These are phyloP conservation scores for Leccinum fibrillosum DNA, from an alignment of 768 basidiomycete genomes.

Conservation along the genomic window DNA sequence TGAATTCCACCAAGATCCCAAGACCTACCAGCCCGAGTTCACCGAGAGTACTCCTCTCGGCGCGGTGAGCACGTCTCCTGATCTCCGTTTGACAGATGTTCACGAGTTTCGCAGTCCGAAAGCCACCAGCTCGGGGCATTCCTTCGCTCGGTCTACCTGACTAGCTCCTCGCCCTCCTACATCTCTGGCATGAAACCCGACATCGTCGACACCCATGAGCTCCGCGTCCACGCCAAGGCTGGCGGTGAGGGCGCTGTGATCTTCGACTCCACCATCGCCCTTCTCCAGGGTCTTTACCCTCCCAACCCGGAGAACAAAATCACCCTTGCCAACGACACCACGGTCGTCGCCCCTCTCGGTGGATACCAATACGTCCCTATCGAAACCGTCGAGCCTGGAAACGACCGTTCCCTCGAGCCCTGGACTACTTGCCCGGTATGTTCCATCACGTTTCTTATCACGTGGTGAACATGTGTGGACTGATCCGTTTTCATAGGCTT, in stretches of 20 bases:
- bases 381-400: slow-evolving; percentile 82
- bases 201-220: slow-evolving; percentile 68
- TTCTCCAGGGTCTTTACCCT: slow-evolving; percentile 84
- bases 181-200: slow-evolving; percentile 63
- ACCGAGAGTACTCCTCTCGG: slow-evolving; percentile 76
- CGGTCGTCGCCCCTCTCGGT: slow-evolving; percentile 66
- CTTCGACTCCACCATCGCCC: slow-evolving; percentile 81
- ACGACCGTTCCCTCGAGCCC: slow-evolving; percentile 80
- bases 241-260: slow-evolving; percentile 85
- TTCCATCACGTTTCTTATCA: slow-evolving; percentile 1
- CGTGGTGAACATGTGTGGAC: not conserved
- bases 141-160: slow-evolving; percentile 67
- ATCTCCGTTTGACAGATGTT: not conserved
- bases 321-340: slow-evolving; percentile 73
- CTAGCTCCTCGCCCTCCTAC: slow-evolving; percentile 61
- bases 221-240: slow-evolving; percentile 77
- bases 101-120: slow-evolving; percentile 46
- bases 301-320: slow-evolving; percentile 73
- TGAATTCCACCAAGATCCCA: slow-evolving; percentile 69
- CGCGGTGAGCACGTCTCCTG: slow-evolving; percentile 43
- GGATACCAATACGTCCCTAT: slow-evolving; percentile 89
- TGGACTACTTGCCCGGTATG: slow-evolving; percentile 65
- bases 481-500: slow-evolving; percentile 42
- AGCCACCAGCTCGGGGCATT: slow-evolving; percentile 60
- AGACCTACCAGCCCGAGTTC: slow-evolving; percentile 57